Percentiles rank a stretch among this genome's conserved stretches.
Evolutionary conservation across 495 filamentous ascomycete genomes (phyloP).

Genomic region (Neurospora sp.): DNA sequence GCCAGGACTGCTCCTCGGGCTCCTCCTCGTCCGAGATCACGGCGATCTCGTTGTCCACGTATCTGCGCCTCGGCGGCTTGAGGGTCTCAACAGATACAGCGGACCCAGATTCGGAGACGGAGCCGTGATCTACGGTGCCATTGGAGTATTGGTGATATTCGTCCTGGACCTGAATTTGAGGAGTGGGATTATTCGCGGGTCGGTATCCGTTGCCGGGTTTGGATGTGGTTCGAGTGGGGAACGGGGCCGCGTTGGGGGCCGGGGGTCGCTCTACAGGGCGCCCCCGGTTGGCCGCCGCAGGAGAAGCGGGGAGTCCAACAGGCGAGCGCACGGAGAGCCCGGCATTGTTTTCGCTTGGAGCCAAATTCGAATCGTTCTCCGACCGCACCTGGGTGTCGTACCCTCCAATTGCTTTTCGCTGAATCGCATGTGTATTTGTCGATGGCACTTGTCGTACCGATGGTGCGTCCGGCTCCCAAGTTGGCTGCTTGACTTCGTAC

Average conservation of each 20-base stretch:
- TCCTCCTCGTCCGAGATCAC: background rate
- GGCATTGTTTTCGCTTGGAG: slow-evolving; percentile 3
- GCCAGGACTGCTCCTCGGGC: slow-evolving; percentile 1
- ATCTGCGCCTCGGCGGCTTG: slow-evolving; percentile 1
- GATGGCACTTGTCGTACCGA: slow-evolving; percentile 23
- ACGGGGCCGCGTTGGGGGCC: background rate
- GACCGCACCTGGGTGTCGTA: slow-evolving; percentile 5
- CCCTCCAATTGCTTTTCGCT: slow-evolving; percentile 4
- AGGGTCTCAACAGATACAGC: slow-evolving; percentile 12
- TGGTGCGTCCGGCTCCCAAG: slow-evolving; percentile 11
- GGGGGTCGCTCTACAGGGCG: background rate
- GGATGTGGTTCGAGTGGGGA: background rate
- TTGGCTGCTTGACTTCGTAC: slow-evolving; percentile 12
- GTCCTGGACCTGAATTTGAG: background rate
- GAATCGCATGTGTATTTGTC: slow-evolving; percentile 10
- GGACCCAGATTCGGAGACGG: slow-evolving; percentile 14
- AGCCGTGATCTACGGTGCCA: background rate
- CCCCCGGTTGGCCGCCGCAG: slow-evolving; percentile 8
- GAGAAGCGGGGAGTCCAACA: slow-evolving; percentile 10
- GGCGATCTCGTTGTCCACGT: background rate
- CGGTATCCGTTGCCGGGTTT: background rate
- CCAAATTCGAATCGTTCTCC: slow-evolving; percentile 6
- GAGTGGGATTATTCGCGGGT: background rate
- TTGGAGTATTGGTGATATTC: background rate
- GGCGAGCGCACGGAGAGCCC: slow-evolving; percentile 7